Conservation (phyloP, 2,329 filamentous ascomycete genomes). For the Diaporthe australafricana region DNA sequence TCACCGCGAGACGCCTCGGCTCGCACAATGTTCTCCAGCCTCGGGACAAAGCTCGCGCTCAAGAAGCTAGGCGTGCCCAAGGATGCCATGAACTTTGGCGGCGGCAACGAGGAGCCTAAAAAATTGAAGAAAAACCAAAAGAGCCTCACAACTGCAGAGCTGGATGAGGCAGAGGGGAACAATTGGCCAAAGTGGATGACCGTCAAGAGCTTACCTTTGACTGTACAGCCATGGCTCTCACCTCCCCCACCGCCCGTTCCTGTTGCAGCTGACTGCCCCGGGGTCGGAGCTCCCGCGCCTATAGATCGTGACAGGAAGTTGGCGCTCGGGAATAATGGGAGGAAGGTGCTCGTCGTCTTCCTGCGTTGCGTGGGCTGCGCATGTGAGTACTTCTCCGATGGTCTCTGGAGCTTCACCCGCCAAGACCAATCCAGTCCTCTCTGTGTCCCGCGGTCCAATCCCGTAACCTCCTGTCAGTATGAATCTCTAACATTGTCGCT, state of each 20-base stretch:
- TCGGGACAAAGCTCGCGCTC: constrained; percentile 69
- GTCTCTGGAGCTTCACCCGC: background rate
- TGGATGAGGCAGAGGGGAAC: background rate
- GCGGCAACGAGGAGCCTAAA: constrained; percentile 32
- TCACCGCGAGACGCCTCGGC: background rate
- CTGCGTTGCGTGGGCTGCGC: constrained; percentile 67
- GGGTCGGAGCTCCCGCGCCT: constrained; percentile 61
- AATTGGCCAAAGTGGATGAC: constrained; percentile 61
- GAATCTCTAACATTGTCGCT: constrained; percentile 11
- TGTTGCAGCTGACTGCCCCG: constrained; percentile 56
- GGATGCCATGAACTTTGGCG: constrained; percentile 55
- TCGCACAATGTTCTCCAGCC: constrained; percentile 63
- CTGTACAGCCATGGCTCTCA: constrained; percentile 65
- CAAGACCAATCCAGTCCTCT: background rate
- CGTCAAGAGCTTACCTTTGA: constrained; percentile 61
- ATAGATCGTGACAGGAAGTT: constrained; percentile 58
- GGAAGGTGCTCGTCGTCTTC: constrained; percentile 61
- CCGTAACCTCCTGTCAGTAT: background rate
- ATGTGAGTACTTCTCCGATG: constrained; percentile 52
- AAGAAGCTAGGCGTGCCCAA: constrained; percentile 66
- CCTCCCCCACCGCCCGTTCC: constrained; percentile 63
- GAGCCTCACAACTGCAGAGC: constrained; percentile 30
- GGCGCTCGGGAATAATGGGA: constrained; percentile 48
- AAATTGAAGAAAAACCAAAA: constrained; percentile 47
- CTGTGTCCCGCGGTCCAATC: background rate